Conservation (phyloP, 2,329 filamentous ascomycete genomes). For the Colletotrichum chrysophilum region DNA sequence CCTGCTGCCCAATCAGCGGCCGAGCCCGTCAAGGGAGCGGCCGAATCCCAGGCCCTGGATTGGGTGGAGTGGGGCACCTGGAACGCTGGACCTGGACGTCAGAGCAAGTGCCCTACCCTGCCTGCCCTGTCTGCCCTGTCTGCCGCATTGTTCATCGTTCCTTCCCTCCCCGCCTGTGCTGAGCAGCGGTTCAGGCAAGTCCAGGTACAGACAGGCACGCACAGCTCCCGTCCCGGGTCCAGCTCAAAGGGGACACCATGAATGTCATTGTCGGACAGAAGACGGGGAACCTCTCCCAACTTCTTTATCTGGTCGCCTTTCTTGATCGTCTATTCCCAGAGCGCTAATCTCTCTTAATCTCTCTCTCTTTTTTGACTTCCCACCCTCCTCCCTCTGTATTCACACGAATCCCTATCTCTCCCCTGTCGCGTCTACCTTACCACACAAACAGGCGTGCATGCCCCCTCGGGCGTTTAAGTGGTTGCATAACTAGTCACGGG, state of each 20-base stretch:
- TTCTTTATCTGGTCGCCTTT: not conserved
- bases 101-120: not conserved
- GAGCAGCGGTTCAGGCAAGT: not conserved
- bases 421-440: not conserved
- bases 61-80: not conserved
- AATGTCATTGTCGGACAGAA: not conserved
- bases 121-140: not conserved
- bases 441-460: not conserved
- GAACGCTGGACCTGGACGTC: not conserved
- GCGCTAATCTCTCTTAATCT: not conserved
- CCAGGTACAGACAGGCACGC: not conserved
- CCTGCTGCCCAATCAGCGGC: not conserved
- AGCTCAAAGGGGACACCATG: not conserved
- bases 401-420: not conserved
- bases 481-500: constrained; percentile 17
- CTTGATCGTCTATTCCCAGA: not conserved
- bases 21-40: not conserved
- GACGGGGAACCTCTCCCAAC: not conserved
- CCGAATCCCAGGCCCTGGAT: constrained; percentile 9
- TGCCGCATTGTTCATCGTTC: not conserved
- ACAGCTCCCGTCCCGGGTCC: not conserved
- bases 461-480: constrained; percentile 10
- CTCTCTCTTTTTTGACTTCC: not conserved
- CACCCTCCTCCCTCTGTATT: not conserved
- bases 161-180: not conserved